Evolutionary conservation across 495 filamentous ascomycete genomes (phyloP), one percentile per base, ranked within the genome.

Genomic region (Penicillium arizonense): DNA sequence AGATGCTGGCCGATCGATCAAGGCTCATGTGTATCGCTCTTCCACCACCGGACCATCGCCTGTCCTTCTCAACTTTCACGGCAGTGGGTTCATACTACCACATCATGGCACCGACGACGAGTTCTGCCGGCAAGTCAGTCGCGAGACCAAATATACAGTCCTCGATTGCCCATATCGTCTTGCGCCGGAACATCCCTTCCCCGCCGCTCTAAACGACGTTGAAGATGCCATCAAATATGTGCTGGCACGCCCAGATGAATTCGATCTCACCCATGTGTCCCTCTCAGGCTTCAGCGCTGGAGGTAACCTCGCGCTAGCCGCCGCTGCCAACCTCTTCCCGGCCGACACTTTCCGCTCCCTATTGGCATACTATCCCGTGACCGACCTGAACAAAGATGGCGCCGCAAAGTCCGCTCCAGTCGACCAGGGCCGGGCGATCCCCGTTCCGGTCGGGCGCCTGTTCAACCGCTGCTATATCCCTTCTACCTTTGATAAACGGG

Each of bases 111-210:
- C 47, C 35, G 75, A 79, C 40, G 69, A 76, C 18, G 61, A 63
- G 20, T 79, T 68, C 53, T 77, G 73, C 51, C 73, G 68, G 3
- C 51, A 50, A 24, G 48, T 78, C 45, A 69, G 66, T 47, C 53
- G 44, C 7, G 52, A 67, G 14, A 71, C 74, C 21, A 62, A 60
- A 8, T 70, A 75, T 52, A 70, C 68, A 5, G 74, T 77, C 14
- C 45, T 78, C 18, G 75, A 78, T 50, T 81, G 91, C 5, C 78
- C 84, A 10, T 96, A 96, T 68, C 81, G 90, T 9, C 79, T 95
- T 3, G 82, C 89, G 2, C 91, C 91, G 1, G 87, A 94, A 63
- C 59, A 86, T 56, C 80, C 88, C 0, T 94, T 94, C 66, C 89
- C 89, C 13, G 78, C 86, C 0, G 86, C 87, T 5, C 64, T 95